Base-by-base conservation (phyloP, 176 grass and related monocot species). In the Carex littledalei region DNA sequence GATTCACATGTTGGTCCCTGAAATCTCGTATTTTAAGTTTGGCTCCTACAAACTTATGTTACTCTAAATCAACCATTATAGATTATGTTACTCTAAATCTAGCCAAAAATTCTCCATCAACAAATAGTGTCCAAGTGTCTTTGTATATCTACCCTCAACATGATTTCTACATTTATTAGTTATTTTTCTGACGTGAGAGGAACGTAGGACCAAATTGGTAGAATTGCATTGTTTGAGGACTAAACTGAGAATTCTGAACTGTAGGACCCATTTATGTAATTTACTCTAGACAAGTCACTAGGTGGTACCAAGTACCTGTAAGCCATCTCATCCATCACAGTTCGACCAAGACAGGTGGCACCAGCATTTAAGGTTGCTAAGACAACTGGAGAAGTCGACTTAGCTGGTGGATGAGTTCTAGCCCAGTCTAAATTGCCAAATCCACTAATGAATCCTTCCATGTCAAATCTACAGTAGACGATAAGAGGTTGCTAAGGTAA, bases 321-420 rank as follows among this genome's bases (percentile, higher is more conserved):
- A 45, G 94, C 92, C 92, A 97, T 93, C 89, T 97, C 94, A 72
- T 97, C 94, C 94, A 97, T 94, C 37, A 97, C 64, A 57, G 94
- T 94, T 83, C 86, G 94, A 56, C 92, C 94, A 65, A 94, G 74
- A 88, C 86, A 87, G 14, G 84, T 90, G 59, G 92, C 92, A 17
- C 92, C 94, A 21, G 94, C 94, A 78, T 78, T 85, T 14, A 97
- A 70, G 32, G 81, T 80, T 56, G 94, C 87, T 53, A 92, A 55
- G 47, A 97, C 92, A 74, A 92, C 87, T 15, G 89, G 89, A 81
- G 94, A 90, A 41, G 94, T 97, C 22, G 65, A 87, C 10, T 62
- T 39, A 70, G 92, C 92, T 55, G 90, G 77, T 4, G 26, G 79
- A 64, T 97, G 94, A 14, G 92, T 97, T 69, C 86, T 88, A 15